A percentile compares a stretch with the other conserved stretches of the same genome.
phyloP scores from a whole-genome alignment of 805 yeast species.

The Candida ascalaphidarum region DNA sequence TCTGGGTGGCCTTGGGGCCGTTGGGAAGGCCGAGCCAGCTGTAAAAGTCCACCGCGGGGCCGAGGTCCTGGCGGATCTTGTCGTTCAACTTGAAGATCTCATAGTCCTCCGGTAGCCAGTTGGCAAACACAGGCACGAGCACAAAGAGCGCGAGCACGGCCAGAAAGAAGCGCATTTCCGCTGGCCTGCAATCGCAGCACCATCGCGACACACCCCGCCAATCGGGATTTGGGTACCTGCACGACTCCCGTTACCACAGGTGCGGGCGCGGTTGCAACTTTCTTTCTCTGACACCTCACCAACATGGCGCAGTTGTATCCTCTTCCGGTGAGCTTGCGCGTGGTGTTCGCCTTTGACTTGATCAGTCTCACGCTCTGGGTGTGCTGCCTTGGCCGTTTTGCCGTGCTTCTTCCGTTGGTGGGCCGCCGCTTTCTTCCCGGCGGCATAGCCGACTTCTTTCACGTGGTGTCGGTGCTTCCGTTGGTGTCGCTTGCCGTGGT shows the following conservation, averaged over 20 bases:
- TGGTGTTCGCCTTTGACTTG: slow-evolving; percentile 25
- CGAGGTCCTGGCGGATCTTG: slow-evolving; percentile 54
- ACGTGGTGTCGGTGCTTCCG: slow-evolving; percentile 28
- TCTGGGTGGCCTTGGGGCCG: slow-evolving; percentile 38
- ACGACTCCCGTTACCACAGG: no score
- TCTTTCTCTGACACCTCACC: no score
- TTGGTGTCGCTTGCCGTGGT: slow-evolving; percentile 14
- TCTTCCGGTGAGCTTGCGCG: slow-evolving; percentile 19
- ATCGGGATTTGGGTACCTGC: no score
- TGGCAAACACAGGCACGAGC: slow-evolving; percentile 12
- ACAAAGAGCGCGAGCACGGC: slow-evolving; percentile 4
- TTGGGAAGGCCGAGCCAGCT: slow-evolving; percentile 48
- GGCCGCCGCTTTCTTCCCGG: slow-evolving; percentile 59
- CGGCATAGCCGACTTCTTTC: slow-evolving; percentile 62
- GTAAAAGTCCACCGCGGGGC: slow-evolving; percentile 56
- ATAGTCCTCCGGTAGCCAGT: slow-evolving; percentile 61
- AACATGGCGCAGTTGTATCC: slow-evolving; percentile 28
- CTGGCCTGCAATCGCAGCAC: no score
- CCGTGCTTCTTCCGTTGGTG: slow-evolving; percentile 52
- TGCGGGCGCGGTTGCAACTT: no score
- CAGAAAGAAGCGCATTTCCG: no score
- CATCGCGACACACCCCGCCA: no score
- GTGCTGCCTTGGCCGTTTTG: slow-evolving; percentile 39
- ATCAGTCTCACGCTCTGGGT: slow-evolving; percentile 38
- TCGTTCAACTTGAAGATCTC: slow-evolving; percentile 74